Base-by-base conservation (phyloP, 441 rosid species). In the Mallotus japonicus region DNA sequence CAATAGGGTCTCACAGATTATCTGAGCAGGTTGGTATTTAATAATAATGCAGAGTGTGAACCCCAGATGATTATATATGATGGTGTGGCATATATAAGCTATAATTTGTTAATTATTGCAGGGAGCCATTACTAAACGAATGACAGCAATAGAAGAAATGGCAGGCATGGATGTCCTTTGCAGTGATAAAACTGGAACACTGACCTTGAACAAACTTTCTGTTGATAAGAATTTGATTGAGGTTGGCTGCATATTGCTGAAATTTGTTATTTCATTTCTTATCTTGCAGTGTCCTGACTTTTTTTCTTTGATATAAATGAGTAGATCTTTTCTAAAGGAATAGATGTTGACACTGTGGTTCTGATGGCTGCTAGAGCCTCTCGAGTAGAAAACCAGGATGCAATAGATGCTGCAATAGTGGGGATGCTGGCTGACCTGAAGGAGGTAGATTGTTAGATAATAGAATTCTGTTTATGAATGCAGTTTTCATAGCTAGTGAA, bases 61-160 rank as follows among this genome's bases (percentile, higher is more conserved):
- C 8, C 60, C 16, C 16, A 53, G 11, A 65, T 46, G 34, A 32
- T 46, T 65, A 14, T 8, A 44, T 47, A 28, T 28, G 32, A 28
- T 28, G 32, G 32, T 28, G 32, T 28, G 32, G 61, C 16, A 11
- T 54, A 20, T 34, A n/a, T 54, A 55, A 68, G 49, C 46, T 32
- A 16, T 68, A 28, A 1, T 28, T 51, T 28, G 40, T 32, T 53
- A 16, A 32, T 32, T 53, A n/a, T 51, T 49, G 75, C 95, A 92
- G 81, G 97, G 96, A 60, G 97, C 97, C 68, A 92, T 92, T 71
- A 92, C 96, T 12, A 92, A 92, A 76, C 84, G 96, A 79, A 90
- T 90, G 97, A 90, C 97, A 2, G 97, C 96, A 12, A 92, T 92
- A 47, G 93, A 92, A 81, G 96, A 90, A 83, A 85, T 90, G 94